phyloP scores from a whole-genome alignment of 805 yeast species.

The Hanseniaspora valbyensis region DNA sequence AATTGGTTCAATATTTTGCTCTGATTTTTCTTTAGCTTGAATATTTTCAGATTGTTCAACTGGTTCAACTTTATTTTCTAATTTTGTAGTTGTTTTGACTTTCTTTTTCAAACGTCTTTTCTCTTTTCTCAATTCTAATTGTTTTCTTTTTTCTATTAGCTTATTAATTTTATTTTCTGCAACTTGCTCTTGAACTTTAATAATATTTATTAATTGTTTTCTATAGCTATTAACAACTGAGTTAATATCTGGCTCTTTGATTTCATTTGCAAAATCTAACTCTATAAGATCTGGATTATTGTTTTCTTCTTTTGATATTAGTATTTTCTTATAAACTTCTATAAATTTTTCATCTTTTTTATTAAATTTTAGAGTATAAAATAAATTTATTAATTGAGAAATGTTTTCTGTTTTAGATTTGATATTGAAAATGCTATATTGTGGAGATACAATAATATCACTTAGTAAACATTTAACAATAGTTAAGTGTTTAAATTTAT shows the following conservation, averaged over 20 bases:
- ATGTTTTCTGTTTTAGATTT: background rate
- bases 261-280: background rate
- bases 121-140: background rate
- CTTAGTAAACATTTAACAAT: constrained; percentile 7
- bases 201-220: background rate
- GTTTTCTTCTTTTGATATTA: background rate
- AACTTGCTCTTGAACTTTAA: background rate
- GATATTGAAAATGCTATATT: background rate
- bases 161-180: background rate
- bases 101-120: background rate
- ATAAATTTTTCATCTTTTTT: background rate
- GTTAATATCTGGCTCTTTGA: background rate
- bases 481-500: background rate
- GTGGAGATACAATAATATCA: constrained; percentile 2
- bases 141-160: background rate
- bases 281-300: background rate
- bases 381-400: background rate
- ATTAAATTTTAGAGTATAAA: constrained; percentile 3
- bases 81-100: background rate
- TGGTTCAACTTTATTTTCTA: background rate
- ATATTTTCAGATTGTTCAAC: background rate
- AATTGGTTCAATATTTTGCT: background rate
- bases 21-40: background rate
- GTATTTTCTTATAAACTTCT: background rate
- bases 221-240: background rate